A percentile compares a stretch with the other conserved stretches of the same genome.
These are phyloP conservation scores for Aristolochia fimbriata DNA, from an alignment of 164 flowering plant genomes.

Conservation along the genomic window DNA sequence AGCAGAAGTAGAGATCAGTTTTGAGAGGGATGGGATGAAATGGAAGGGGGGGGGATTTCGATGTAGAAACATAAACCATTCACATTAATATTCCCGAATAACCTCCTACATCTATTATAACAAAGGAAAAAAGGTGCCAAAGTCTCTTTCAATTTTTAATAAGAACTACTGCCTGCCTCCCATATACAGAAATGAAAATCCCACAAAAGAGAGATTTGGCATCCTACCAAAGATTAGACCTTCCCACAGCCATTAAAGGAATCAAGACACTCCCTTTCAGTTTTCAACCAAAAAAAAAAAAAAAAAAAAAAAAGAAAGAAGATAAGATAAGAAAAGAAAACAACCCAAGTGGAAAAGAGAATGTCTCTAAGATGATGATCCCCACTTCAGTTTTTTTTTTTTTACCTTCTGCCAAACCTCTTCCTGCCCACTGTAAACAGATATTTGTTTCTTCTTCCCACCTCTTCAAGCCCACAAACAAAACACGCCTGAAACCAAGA, in stretches of 20 bases:
- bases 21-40: no score
- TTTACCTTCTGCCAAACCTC: background rate
- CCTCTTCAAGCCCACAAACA: background rate
- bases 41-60: no score
- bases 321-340: no score
- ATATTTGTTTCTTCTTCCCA: background rate
- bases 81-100: no score
- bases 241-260: background rate
- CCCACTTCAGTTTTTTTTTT: background rate
- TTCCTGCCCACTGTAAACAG: background rate
- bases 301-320: background rate
- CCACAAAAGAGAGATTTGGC: conserved; percentile 1
- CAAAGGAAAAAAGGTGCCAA: no score
- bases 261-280: background rate
- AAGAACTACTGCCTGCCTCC: no score
- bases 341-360: background rate
- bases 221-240: background rate
- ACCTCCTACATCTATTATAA: no score
- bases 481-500: background rate
- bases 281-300: background rate
- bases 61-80: no score
- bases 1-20: no score
- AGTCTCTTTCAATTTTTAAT: no score
- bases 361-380: background rate
- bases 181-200: background rate